Conservation (phyloP, 495 filamentous ascomycete genomes). For the Pseudomonodictys pantanalensis region DNA sequence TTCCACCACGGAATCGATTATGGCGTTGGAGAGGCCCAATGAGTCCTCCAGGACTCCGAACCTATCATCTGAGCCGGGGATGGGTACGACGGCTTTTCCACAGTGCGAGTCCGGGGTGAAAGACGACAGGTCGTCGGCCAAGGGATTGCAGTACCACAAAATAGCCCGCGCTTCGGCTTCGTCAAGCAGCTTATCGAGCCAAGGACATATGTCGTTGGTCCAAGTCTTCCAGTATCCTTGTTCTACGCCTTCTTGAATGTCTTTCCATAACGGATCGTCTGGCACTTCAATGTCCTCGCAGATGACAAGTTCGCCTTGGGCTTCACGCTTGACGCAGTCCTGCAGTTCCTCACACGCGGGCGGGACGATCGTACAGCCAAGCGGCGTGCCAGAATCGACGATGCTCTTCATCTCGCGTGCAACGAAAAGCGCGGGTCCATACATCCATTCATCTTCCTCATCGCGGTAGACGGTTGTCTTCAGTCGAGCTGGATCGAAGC, state of each 20-base stretch:
- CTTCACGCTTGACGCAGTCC: not conserved
- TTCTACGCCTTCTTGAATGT: not conserved
- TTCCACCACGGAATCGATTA: not conserved
- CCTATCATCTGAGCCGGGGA: not conserved
- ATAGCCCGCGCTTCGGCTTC: not conserved
- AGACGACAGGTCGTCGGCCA: too few species aligned
- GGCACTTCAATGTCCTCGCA: not conserved
- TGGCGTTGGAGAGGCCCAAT: not conserved
- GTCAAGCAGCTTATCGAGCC: too few species aligned
- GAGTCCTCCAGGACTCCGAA: not conserved
- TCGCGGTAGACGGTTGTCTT: conserved; percentile 4
- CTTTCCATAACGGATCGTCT: not conserved
- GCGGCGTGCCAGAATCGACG: not conserved
- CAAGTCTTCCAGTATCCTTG: not conserved
- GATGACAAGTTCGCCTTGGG: not conserved
- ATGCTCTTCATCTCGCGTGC: not conserved
- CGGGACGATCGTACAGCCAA: not conserved
- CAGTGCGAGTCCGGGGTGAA: not conserved
- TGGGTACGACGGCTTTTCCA: not conserved
- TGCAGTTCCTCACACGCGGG: not conserved
- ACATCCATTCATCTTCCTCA: not conserved
- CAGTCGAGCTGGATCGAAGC: not conserved
- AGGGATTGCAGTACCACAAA: not conserved
- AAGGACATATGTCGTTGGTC: not conserved
- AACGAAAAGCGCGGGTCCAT: not conserved